Conservation (phyloP, 176 grass and related monocot genomes). For the Oryza glaberrima region DNA sequence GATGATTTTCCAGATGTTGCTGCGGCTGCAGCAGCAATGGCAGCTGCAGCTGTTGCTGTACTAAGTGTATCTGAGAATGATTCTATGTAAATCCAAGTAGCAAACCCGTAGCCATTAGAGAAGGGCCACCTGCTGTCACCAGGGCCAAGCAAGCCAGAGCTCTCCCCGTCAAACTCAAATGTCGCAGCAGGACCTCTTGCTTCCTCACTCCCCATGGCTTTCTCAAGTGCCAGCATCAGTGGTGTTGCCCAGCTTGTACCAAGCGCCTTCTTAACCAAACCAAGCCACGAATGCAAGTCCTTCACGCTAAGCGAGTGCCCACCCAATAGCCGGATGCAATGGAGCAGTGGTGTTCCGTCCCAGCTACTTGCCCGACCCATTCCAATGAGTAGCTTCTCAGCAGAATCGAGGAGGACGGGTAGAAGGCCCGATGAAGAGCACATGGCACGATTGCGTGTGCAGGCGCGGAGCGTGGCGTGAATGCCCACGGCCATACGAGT, state of each 20-base stretch:
- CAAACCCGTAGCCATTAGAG: constrained; percentile 90
- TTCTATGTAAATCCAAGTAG: constrained; percentile 96
- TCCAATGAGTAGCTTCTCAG: constrained; percentile 66
- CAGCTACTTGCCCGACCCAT: constrained; percentile 46
- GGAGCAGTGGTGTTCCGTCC: constrained; percentile 66
- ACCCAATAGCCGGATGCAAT: constrained; percentile 81
- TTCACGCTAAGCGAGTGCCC: constrained; percentile 73
- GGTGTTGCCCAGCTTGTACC: constrained; percentile 66
- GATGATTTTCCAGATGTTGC: constrained; percentile 95
- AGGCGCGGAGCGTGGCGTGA: constrained; percentile 64
- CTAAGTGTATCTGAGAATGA: constrained; percentile 93
- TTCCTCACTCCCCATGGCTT: constrained; percentile 76
- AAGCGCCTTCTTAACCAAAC: constrained; percentile 65
- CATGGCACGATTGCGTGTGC: constrained; percentile 90
- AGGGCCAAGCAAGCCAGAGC: constrained; percentile 88
- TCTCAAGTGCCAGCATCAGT: constrained; percentile 75
- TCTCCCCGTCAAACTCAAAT: constrained; percentile 97
- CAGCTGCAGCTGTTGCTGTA: constrained; percentile 93
- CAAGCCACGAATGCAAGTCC: constrained; percentile 83
- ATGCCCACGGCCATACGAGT: constrained; percentile 73
- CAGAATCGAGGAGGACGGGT: constrained; percentile 61
- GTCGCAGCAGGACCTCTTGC: constrained; percentile 64
- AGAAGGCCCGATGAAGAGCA: constrained; percentile 83
- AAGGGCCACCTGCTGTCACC: constrained; percentile 96
- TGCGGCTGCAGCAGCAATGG: constrained; percentile 86